Conservation (phyloP, 1,139 yeast species). For the Geotrichum carabidarum region DNA sequence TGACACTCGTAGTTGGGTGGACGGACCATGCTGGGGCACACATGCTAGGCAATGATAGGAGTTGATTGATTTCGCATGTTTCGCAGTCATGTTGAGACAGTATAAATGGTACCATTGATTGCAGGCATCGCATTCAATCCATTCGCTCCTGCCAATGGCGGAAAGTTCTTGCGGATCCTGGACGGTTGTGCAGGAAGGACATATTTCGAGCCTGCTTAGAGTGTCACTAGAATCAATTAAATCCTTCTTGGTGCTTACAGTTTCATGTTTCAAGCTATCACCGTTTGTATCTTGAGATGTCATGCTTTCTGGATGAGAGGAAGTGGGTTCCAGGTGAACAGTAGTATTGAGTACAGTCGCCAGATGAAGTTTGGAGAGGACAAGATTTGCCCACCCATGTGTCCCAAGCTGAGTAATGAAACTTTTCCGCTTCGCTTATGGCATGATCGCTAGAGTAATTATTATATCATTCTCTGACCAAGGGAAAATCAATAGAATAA, state of each 20-base stretch:
- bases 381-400: neutral
- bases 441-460: too few relatives aligned
- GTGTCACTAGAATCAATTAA: neutral
- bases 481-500: too few relatives aligned
- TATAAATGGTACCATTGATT: conserved; percentile 55
- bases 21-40: conserved; percentile 46
- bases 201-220: neutral
- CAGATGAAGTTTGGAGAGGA: too few relatives aligned
- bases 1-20: conserved; percentile 52
- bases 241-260: too few relatives aligned
- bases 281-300: too few relatives aligned
- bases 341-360: too few relatives aligned
- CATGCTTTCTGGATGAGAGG: too few relatives aligned
- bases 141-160: conserved; percentile 27
- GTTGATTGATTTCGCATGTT: conserved; percentile 42
- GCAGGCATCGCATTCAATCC: conserved; percentile 65
- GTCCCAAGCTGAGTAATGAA: neutral
- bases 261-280: too few relatives aligned
- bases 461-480: too few relatives aligned
- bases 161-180: neutral
- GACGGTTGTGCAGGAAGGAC: conserved; percentile 10
- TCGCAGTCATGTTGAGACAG: conserved; percentile 45
- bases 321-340: too few relatives aligned
- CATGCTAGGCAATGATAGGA: conserved; percentile 57
- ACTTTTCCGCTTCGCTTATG: too few relatives aligned